Conservation (phyloP, 2,329 filamentous ascomycete genomes). For the Botrytis cinerea region DNA sequence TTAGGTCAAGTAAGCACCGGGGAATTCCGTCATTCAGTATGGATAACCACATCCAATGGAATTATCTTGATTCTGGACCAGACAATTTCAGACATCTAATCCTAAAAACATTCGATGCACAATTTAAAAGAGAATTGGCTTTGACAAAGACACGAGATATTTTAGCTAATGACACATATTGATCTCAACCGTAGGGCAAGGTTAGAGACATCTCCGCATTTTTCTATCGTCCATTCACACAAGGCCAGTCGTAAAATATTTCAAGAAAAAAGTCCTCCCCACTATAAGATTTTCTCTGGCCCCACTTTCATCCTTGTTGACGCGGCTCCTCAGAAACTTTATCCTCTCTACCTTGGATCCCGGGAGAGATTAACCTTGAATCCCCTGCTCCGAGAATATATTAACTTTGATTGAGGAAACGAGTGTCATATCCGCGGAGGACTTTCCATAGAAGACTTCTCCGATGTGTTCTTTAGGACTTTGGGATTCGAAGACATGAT, state of each 20-base stretch:
- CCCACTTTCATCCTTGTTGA: slow-evolving; percentile 7
- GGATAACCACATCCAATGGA: background rate
- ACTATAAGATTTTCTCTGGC: background rate
- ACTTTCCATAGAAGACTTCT: background rate
- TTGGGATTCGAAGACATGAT: background rate
- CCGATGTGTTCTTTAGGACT: background rate
- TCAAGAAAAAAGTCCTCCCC: background rate
- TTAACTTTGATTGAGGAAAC: background rate
- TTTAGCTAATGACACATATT: background rate
- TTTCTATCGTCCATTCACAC: background rate
- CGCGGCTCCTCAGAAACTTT: background rate
- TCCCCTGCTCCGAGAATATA: background rate
- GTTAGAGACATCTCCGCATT: background rate
- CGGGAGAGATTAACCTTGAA: background rate
- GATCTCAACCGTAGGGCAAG: background rate
- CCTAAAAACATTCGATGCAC: background rate
- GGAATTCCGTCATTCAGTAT: background rate
- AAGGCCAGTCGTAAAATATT: background rate
- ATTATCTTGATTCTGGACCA: background rate
- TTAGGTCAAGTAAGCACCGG: background rate
- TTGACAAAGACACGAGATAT: background rate
- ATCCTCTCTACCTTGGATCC: background rate
- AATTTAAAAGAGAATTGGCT: background rate
- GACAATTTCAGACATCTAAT: background rate
- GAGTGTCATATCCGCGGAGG: background rate